These are phyloP conservation scores for Tulasnella sp. DNA, from an alignment of 768 basidiomycete species.

Conservation along the genomic window DNA sequence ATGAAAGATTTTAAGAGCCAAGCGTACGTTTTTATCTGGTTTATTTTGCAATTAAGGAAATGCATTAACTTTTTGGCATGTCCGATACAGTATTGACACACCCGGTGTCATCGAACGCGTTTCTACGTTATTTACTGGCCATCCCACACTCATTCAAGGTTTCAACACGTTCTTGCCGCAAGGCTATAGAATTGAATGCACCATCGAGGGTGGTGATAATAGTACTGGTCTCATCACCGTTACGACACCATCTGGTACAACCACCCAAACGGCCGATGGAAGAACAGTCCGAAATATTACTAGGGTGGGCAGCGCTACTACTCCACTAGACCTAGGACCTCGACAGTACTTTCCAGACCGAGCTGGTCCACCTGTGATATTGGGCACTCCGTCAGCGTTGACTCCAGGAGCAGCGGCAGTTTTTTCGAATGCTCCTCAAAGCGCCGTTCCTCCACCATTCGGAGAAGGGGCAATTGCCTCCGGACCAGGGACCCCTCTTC, in stretches of 20 bases:
- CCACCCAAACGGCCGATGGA: conserved; percentile 21
- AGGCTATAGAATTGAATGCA: conserved; percentile 80
- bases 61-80: background rate
- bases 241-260: conserved; percentile 26
- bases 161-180: conserved; percentile 96
- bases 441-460: background rate
- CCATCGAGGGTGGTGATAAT: conserved; percentile 19
- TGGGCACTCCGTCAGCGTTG: too few species aligned
- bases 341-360: background rate
- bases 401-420: background rate
- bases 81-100: conserved; percentile 69
- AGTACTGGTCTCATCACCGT: conserved; percentile 35
- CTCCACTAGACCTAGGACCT: background rate
- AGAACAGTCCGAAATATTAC: background rate
- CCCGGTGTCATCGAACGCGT: conserved; percentile 95
- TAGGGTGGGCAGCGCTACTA: background rate
- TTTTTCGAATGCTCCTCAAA: background rate
- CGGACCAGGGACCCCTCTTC: background rate
- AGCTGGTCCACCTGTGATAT: background rate
- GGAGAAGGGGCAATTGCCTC: background rate
- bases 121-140: conserved; percentile 81
- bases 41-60: background rate
- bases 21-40: conserved; percentile 39
- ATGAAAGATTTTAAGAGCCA: conserved; percentile 98
- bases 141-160: conserved; percentile 83